Evolutionary conservation across 1,139 yeast species (phyloP).

Genomic region (Candida sanyaensis): DNA sequence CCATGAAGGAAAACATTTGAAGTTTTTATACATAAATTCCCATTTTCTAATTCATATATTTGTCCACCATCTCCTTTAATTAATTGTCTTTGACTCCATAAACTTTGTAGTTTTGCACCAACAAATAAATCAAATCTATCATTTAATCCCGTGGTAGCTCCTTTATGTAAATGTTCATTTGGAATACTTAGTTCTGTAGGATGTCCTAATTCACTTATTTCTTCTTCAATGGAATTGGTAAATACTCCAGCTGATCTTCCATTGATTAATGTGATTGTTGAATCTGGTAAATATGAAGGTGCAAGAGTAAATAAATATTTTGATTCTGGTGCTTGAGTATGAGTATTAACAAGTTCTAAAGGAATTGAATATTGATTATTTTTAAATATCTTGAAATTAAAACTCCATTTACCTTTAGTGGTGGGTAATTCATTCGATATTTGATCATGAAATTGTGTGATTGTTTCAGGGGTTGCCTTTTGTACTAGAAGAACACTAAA

Average conservation of each 20-base stretch:
- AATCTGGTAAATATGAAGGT: slow-evolving; percentile 54
- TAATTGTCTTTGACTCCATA: slow-evolving; percentile 74
- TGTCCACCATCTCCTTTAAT: slow-evolving; percentile 78
- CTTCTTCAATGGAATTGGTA: slow-evolving; percentile 40
- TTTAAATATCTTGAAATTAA: slow-evolving; percentile 63
- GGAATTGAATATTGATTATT: slow-evolving; percentile 58
- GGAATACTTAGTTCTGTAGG: slow-evolving; percentile 32
- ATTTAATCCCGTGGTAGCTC: slow-evolving; percentile 50
- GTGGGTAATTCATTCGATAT: slow-evolving; percentile 65
- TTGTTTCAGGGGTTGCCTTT: slow-evolving; percentile 63
- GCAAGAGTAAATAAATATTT: slow-evolving; percentile 58
- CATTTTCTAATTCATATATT: slow-evolving; percentile 55
- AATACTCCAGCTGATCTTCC: slow-evolving; percentile 48
- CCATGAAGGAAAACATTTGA: slow-evolving; percentile 78
- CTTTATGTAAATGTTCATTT: slow-evolving; percentile 38
- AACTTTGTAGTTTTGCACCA: slow-evolving; percentile 61
- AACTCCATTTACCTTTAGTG: slow-evolving; percentile 61
- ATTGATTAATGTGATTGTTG: slow-evolving; percentile 56
- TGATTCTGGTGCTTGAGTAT: slow-evolving; percentile 37
- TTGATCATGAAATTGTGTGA: slow-evolving; percentile 66
- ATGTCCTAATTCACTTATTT: slow-evolving; percentile 22
- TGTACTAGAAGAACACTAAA: slow-evolving; percentile 50
- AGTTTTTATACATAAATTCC: slow-evolving; percentile 52
- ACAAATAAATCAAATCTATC: slow-evolving; percentile 53
- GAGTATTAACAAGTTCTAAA: slow-evolving; percentile 31